These are phyloP conservation scores for Jacaranda copaia DNA, from an alignment of 257 asterid species.

Conservation along the genomic window DNA sequence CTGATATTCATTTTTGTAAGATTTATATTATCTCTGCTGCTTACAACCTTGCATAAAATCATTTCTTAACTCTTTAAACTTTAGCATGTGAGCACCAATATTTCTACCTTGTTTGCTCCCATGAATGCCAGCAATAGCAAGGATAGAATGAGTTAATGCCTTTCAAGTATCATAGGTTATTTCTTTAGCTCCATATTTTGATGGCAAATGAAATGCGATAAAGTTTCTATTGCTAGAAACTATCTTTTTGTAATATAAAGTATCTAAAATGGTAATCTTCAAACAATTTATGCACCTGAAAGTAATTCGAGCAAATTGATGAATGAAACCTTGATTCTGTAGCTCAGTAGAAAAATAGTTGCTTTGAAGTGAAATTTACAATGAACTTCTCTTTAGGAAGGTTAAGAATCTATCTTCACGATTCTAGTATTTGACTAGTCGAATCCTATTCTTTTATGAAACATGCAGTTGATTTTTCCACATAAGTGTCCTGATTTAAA, in stretches of 20 bases:
- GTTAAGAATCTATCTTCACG: not conserved
- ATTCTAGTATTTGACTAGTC: not conserved
- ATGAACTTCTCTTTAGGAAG: conserved; percentile 6
- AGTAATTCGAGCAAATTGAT: not conserved
- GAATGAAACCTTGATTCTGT: conserved; percentile 17
- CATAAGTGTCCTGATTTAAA: conserved; percentile 1
- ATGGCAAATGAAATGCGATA: not conserved
- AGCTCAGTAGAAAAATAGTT: not conserved
- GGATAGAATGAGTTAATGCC: too few species aligned
- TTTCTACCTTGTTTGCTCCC: too few species aligned
- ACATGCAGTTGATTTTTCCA: conserved; percentile 1
- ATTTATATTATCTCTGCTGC: too few species aligned
- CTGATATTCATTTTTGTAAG: too few species aligned
- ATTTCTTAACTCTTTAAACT: too few species aligned
- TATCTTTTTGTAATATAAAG: not conserved
- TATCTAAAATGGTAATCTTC: not conserved
- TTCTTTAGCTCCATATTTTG: not conserved
- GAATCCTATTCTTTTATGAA: not conserved
- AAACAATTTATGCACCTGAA: not conserved
- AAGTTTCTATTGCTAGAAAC: not conserved
- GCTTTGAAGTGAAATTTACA: not conserved
- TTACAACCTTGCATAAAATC: too few species aligned
- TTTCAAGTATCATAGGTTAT: not conserved
- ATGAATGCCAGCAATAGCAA: too few species aligned
- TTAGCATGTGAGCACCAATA: too few species aligned